Evolutionary conservation across 1,284 basidiomycete genomes (phyloP), one percentile per base, ranked within the genome.

Genomic region (Pseudozyma pruni): DNA sequence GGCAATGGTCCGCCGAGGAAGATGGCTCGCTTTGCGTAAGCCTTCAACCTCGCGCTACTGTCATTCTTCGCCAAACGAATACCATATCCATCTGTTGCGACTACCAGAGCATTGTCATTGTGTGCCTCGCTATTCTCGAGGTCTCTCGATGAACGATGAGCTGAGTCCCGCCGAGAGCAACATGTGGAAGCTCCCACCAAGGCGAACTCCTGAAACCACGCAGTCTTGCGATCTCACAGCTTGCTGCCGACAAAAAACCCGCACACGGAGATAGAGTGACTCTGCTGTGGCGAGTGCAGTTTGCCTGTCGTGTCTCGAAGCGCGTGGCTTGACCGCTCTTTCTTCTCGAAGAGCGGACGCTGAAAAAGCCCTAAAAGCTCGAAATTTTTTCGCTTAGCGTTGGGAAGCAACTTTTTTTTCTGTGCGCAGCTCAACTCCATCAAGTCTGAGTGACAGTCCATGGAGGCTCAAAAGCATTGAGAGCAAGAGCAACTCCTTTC

Each of bases 1-100:
- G 62, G 62, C 6, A 50, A 58, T 27, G 64, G 57, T 20, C 57
- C 60, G 22, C 51, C 60, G 11, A 46, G 64, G 3, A 76, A 76
- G 50, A 43, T 59, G 37, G 63, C 64, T 13, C 62, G 71, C 10
- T 41, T 71, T n/a, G 63, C 48, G 4, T 75, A 41, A 38, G 31
- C 8, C 27, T 6, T 29, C 11, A 11, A 29, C 6, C 11, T n/a
- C 8, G 8, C 2, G 13, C 17, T 16, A n/a, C 44, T 6, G 10
- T 32, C 14, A 2, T 27, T 9, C 22, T 29, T 29, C n/a, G n/a
- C n/a, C n/a, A n/a, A n/a, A n/a, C n/a, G n/a, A n/a, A n/a, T n/a
- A n/a, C n/a, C n/a, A n/a, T n/a, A n/a, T n/a, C n/a, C n/a, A n/a
- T n/a, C n/a, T n/a, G n/a, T n/a, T n/a, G n/a, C n/a, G n/a, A n/a